Conservation (phyloP, 2,329 filamentous ascomycete species). For the Colletotrichum musicola region DNA sequence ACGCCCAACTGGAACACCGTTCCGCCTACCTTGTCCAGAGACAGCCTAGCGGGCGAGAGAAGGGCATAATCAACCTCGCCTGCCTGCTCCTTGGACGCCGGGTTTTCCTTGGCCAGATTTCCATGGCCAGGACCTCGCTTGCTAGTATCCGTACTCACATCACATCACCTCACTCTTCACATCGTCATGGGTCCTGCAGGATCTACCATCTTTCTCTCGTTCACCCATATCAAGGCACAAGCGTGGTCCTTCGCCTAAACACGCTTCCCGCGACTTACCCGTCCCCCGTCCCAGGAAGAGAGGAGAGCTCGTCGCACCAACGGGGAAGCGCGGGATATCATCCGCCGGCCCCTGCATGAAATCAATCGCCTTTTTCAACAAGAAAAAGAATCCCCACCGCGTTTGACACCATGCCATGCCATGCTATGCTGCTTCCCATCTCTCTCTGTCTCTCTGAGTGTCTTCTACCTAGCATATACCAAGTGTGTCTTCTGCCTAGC, state of each 20-base stretch:
- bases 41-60: not conserved
- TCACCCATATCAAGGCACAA: not conserved
- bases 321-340: constrained; percentile 12
- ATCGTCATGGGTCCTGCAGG: constrained; percentile 4
- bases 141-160: not conserved
- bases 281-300: not conserved
- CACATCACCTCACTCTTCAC: constrained; percentile 8
- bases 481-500: not conserved
- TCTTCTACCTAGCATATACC: no score
- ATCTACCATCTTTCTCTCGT: not conserved
- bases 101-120: no score
- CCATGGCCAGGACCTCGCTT: no score
- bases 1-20: not conserved
- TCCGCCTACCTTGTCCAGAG: constrained; percentile 19
- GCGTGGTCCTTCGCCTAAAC: constrained; percentile 3
- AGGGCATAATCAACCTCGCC: no score
- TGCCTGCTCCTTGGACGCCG: no score
- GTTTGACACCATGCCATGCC: not conserved
- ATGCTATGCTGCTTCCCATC: not conserved
- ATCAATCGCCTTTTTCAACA: not conserved
- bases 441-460: not conserved
- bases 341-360: constrained; percentile 30
- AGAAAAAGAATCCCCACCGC: constrained; percentile 1
- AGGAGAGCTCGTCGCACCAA: not conserved
- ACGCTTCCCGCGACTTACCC: not conserved